phyloP scores from a whole-genome alignment of 106 monocot species.

The Narthecium ossifragum region DNA sequence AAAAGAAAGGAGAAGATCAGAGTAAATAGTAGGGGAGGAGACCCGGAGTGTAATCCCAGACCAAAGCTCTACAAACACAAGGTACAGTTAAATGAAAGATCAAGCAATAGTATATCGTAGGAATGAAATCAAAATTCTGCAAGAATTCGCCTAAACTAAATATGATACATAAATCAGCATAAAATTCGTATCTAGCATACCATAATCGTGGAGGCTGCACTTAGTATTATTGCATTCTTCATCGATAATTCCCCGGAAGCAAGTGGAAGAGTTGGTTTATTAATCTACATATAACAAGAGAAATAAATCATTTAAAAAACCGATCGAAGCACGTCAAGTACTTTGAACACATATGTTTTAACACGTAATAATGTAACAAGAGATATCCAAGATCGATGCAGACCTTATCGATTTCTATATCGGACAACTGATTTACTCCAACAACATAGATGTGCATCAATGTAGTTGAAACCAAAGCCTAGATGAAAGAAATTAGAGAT shows the following conservation, averaged over 20 bases:
- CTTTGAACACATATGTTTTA: too few relatives aligned
- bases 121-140: too few relatives aligned
- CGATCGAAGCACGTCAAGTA: too few relatives aligned
- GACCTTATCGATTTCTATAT: conserved; percentile 58
- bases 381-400: too few relatives aligned
- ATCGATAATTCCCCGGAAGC: conserved; percentile 37
- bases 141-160: too few relatives aligned
- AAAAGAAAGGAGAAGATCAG: conserved; percentile 32
- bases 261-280: conserved; percentile 42
- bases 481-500: neutral
- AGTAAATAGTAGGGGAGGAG: conserved; percentile 40
- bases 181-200: conserved; percentile 8
- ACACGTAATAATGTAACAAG: neutral
- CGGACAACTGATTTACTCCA: conserved; percentile 45
- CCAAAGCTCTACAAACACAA: conserved; percentile 30
- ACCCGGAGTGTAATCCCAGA: conserved; percentile 34
- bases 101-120: neutral
- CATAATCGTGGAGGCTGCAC: conserved; percentile 15
- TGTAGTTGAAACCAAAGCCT: conserved; percentile 39
- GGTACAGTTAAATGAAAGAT: neutral
- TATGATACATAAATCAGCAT: neutral
- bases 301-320: neutral
- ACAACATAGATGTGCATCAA: conserved; percentile 52
- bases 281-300: conserved; percentile 17
- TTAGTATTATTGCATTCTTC: conserved; percentile 19